Evolutionary conservation across 768 basidiomycete species (phyloP), one percentile per base, ranked within the genome.

Genomic region (Tylopilus vinaceipallidus): DNA sequence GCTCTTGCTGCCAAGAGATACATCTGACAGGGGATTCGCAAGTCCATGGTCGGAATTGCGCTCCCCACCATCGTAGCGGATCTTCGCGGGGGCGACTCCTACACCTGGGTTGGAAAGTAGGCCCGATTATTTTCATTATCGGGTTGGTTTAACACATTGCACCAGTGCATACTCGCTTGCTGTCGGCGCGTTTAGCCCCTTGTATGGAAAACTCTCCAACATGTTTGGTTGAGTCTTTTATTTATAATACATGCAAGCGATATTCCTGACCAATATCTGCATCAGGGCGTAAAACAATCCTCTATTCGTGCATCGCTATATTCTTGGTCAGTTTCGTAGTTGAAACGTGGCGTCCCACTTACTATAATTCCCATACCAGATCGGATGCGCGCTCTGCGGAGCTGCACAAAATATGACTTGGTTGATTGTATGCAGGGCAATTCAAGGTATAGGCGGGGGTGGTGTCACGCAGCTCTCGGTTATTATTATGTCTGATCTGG

Each of bases 381-480:
- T 88, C 54, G 88, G 88, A 33, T 89, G 87, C 11, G 88, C 87
- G 3, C 69, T 92, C 34, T 91, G 88, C 58, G 91, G 89, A 11
- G 83, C 85, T 8, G 88, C 91, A 0, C 85, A 92, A 63, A 81
- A 50, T 51, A 86, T 91, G 80, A 76, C 73, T 8, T 89, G 86
- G 90, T 70, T 93, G 10, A 81, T 90, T 33, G 73, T 84, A 0
- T 80, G 78, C 41, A 81, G 91, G 54, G 91, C 88, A 1, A 72
- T 94, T 1, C 91, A 92, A 64, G 89, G 91, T 10, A 80, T 91
- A 26, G 91, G 90, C 12, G 88, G 87, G 13, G 88, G 88, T 6
- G 89, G 87, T 3, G 79, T 89, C 45, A 71, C 86, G 10, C 86
- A 88, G 59, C 71, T 91, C 56, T 83, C 86, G 1, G 79, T 84